Conservation (phyloP, 352 stramenopile species). For the Thraustochytrium striatum region DNA sequence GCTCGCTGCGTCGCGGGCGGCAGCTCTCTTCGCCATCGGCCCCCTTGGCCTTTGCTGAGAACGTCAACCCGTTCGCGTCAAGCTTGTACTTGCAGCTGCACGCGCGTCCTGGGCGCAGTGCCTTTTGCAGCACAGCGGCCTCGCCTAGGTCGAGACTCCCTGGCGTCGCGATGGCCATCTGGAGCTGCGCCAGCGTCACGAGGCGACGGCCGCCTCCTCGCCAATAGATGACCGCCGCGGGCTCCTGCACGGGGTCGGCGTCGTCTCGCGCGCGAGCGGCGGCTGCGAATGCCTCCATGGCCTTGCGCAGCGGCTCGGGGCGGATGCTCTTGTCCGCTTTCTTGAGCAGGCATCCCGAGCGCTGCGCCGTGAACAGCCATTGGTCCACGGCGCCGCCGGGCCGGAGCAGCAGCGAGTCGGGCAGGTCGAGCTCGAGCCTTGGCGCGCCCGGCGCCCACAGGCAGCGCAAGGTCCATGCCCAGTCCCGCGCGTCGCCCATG, state of each 20-base stretch:
- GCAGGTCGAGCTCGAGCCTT: not conserved
- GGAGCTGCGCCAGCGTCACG: not conserved
- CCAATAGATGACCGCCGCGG: not conserved
- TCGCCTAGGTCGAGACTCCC: not conserved
- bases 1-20: not conserved
- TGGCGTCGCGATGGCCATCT: not conserved
- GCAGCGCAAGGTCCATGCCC: not conserved
- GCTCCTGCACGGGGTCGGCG: not conserved
- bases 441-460: not conserved
- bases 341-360: not conserved
- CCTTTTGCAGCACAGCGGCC: not conserved
- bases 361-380: not conserved
- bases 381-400: not conserved
- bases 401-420: not conserved
- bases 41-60: not conserved
- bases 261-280: not conserved
- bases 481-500: not conserved
- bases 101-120: not conserved
- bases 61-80: conserved; percentile 11
- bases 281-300: not conserved
- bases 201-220: not conserved
- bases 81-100: not conserved
- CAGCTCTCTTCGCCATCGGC: not conserved
- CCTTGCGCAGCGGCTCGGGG: not conserved
- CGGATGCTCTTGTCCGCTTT: not conserved